A percentile compares a stretch with the other conserved stretches of the same genome.
phyloP scores from a whole-genome alignment of 164 flowering plant genomes.

The Tetrastigma voinierianum region DNA sequence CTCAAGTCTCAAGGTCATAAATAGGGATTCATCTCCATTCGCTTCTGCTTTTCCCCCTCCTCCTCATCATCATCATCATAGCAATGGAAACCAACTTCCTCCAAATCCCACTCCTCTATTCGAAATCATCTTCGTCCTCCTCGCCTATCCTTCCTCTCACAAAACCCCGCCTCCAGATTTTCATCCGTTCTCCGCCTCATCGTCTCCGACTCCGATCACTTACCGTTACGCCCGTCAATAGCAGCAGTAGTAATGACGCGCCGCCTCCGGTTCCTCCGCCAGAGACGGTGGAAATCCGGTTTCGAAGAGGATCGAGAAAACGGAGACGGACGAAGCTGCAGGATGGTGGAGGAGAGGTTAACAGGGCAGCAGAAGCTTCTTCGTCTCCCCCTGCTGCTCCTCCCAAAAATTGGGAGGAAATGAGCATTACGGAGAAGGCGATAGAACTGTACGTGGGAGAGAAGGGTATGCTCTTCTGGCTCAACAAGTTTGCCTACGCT shows the following conservation, averaged over 20 bases:
- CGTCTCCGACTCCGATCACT: conserved; percentile 4
- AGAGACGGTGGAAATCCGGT: conserved; percentile 32
- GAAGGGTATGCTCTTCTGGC: conserved; percentile 83
- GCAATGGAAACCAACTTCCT: conserved; percentile 13
- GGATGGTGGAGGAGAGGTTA: conserved; percentile 7
- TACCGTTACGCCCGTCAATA: conserved; percentile 13
- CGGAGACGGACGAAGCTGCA: conserved; percentile 16
- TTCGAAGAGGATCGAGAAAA: conserved; percentile 42
- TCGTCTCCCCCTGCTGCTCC: conserved; percentile 16
- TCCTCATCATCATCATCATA: too few species aligned
- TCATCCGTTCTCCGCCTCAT: background rate
- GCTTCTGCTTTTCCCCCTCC: too few species aligned
- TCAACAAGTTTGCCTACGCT: conserved; percentile 93
- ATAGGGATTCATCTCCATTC: too few species aligned
- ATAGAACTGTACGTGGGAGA: conserved; percentile 76
- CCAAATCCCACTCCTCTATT: conserved; percentile 6
- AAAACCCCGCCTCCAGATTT: background rate
- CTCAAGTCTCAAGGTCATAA: too few species aligned
- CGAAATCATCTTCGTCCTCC: conserved; percentile 2
- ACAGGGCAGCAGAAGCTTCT: conserved; percentile 2
- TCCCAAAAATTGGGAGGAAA: conserved; percentile 76
- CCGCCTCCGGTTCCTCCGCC: conserved; percentile 24
- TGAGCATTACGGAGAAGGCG: conserved; percentile 73
- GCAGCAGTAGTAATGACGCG: conserved; percentile 10
- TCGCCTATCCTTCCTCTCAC: background rate